Conservation (phyloP, 73 alveolate species). For the Durusdinium trenchii region DNA sequence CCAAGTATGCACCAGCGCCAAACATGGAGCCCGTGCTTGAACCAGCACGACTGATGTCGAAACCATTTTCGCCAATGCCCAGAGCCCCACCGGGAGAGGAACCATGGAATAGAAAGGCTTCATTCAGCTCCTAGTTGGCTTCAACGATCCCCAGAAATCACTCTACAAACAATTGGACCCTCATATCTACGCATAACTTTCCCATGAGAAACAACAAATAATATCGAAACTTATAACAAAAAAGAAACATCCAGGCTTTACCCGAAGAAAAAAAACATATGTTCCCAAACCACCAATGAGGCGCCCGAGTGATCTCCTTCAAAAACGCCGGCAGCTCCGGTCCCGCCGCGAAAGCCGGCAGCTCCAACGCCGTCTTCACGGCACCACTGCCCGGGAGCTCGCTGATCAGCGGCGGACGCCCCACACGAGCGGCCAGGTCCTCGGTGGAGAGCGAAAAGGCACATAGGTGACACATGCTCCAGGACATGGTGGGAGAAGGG, state of each 20-base stretch:
- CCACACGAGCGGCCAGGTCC: background rate
- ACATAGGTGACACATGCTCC: background rate
- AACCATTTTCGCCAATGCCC: slow-evolving; percentile 3
- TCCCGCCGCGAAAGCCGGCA: background rate
- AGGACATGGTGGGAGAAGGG: too few relatives aligned
- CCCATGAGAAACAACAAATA: too few relatives aligned
- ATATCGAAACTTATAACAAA: too few relatives aligned
- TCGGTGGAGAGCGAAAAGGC: background rate
- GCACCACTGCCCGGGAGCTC: slow-evolving; percentile 24
- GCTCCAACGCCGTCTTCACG: background rate
- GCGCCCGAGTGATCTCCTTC: background rate
- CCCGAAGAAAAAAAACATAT: too few relatives aligned
- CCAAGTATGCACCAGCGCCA: slow-evolving; percentile 12
- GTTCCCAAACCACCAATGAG: too few relatives aligned
- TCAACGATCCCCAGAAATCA: background rate
- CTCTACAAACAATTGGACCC: too few relatives aligned
- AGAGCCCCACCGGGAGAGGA: slow-evolving; percentile 10
- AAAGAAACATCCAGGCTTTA: too few relatives aligned
- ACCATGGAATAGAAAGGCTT: slow-evolving; percentile 23
- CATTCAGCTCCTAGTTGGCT: background rate
- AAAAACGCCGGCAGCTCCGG: background rate
- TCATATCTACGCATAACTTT: too few relatives aligned
- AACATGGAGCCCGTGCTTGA: background rate
- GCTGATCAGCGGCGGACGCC: background rate
- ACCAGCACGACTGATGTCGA: background rate